A percentile compares a stretch with the other conserved stretches of the same genome.
Evolutionary conservation across 2,329 filamentous ascomycete species (phyloP).

Genomic region (Trichoderma harzianum): DNA sequence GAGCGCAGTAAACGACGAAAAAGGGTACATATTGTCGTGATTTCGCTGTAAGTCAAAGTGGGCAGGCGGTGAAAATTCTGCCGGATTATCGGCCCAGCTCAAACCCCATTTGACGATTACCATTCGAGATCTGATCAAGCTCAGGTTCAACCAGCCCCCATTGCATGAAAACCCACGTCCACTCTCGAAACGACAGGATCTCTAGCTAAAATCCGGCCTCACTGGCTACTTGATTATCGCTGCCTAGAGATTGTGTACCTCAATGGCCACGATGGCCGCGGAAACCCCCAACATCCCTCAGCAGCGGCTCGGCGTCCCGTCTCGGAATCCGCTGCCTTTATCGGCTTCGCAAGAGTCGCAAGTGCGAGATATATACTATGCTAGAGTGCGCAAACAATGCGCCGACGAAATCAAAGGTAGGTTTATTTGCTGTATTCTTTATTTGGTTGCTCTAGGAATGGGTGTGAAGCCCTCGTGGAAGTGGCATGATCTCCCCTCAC

Average conservation of each 20-base stretch:
- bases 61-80: slow-evolving; percentile 22
- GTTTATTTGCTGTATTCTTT: background rate
- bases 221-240: background rate
- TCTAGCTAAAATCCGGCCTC: background rate
- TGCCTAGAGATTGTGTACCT: background rate
- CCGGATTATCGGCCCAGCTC: background rate
- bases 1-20: background rate
- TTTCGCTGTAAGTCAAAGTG: background rate
- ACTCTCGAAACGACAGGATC: background rate
- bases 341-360: slow-evolving; percentile 78
- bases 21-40: background rate
- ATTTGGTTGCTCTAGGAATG: background rate
- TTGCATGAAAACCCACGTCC: background rate
- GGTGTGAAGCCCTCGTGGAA: background rate
- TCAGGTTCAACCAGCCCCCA: background rate
- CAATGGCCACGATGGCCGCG: slow-evolving; percentile 33
- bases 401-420: slow-evolving; percentile 73
- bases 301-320: slow-evolving; percentile 47
- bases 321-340: slow-evolving; percentile 76
- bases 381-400: slow-evolving; percentile 73
- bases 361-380: slow-evolving; percentile 76
- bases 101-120: slow-evolving; percentile 11
- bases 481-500: background rate
- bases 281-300: slow-evolving; percentile 33
- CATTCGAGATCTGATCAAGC: slow-evolving; percentile 1